phyloP scores from a whole-genome alignment of 306 rosid species.

The Prunus kanzakura region DNA sequence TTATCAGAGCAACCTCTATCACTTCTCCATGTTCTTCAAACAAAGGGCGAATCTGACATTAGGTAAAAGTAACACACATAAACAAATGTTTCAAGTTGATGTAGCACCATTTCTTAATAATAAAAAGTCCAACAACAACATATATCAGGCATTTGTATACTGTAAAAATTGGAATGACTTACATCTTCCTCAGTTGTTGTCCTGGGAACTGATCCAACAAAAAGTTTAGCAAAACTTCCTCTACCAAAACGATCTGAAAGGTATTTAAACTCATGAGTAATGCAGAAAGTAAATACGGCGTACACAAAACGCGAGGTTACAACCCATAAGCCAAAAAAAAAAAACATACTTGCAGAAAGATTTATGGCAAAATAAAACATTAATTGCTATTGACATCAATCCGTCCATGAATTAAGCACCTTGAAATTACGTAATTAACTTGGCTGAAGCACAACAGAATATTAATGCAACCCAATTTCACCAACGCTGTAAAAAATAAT shows the following conservation, averaged over 20 bases:
- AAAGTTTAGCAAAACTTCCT: constrained; percentile 78
- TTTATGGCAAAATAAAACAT: not conserved
- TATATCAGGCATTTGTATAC: not conserved
- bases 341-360: not conserved
- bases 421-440: not conserved
- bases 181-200: constrained; percentile 88
- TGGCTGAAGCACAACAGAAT: not conserved
- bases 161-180: constrained; percentile 15
- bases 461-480: not conserved
- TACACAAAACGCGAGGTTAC: not conserved
- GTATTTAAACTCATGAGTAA: not conserved
- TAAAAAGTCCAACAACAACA: not conserved
- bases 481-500: not conserved
- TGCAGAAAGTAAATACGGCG: not conserved
- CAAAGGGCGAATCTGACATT: constrained; percentile 77
- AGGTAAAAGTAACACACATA: constrained; percentile 11
- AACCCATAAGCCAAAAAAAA: not conserved
- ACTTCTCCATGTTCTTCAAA: constrained; percentile 93
- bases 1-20: constrained; percentile 88
- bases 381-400: not conserved
- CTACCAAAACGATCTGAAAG: constrained; percentile 60
- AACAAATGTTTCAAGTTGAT: not conserved
- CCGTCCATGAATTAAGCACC: not conserved
- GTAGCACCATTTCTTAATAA: not conserved
- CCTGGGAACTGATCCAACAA: constrained; percentile 92